These are phyloP conservation scores for Pseudozyma tsukubaensis DNA, from an alignment of 1,284 basidiomycete genomes.

Conservation along the genomic window DNA sequence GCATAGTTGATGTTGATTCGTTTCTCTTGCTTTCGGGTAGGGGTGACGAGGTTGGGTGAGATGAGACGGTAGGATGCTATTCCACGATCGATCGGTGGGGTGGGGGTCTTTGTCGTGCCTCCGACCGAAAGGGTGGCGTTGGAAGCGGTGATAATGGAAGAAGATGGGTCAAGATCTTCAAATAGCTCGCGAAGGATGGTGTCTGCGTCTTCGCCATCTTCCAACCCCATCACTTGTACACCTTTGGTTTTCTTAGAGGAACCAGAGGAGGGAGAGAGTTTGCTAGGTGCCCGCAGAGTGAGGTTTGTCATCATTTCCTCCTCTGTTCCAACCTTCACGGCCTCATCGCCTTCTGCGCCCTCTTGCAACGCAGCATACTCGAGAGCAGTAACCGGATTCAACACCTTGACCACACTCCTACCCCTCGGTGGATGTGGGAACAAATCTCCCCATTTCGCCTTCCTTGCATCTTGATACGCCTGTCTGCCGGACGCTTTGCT, in stretches of 20 bases:
- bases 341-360: not conserved
- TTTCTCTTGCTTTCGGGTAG: constrained; percentile 36
- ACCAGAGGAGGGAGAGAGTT: constrained; percentile 1
- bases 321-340: not conserved
- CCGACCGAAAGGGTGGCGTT: not conserved
- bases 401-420: constrained; percentile 25
- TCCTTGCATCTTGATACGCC: constrained; percentile 92
- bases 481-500: constrained; percentile 94
- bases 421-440: constrained; percentile 78
- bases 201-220: constrained; percentile 24
- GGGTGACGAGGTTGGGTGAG: constrained; percentile 44
- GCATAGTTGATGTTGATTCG: constrained; percentile 32
- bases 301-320: constrained; percentile 17
- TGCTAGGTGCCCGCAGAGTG: constrained; percentile 18
- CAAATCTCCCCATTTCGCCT: constrained; percentile 90
- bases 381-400: constrained; percentile 35
- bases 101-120: not conserved
- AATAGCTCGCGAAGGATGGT: constrained; percentile 32
- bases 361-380: constrained; percentile 10
- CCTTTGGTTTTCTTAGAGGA: not conserved
- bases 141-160: not conserved
- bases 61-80: constrained; percentile 28
- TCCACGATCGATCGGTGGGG: not conserved
- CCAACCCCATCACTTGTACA: constrained; percentile 10
- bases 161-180: constrained; percentile 8